These are phyloP conservation scores for Chaetomium fimeti DNA, from an alignment of 495 filamentous ascomycete genomes.

Conservation along the genomic window DNA sequence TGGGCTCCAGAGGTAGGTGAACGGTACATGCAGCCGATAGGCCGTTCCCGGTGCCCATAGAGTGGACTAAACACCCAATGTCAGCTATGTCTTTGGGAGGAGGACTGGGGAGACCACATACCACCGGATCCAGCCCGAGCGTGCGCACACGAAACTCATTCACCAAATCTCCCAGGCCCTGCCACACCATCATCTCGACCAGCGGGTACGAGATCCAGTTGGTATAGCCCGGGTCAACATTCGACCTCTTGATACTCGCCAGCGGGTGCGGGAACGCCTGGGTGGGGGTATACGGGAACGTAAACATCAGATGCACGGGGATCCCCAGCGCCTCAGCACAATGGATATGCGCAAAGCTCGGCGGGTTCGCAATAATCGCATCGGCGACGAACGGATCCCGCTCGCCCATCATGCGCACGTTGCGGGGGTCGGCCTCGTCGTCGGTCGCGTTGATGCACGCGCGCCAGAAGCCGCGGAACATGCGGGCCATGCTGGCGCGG, in stretches of 20 bases:
- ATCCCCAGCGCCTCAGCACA: constrained; percentile 78
- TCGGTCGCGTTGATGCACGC: constrained; percentile 67
- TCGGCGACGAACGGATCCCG: constrained; percentile 70
- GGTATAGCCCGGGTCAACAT: constrained; percentile 58
- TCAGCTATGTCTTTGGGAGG: too few species aligned
- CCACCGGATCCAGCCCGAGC: constrained; percentile 64
- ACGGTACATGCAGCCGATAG: constrained; percentile 65
- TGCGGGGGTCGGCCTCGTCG: constrained; percentile 52
- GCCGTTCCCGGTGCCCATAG: constrained; percentile 66
- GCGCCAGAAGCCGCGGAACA: constrained; percentile 76
- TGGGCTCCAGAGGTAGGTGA: constrained; percentile 80
- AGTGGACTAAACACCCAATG: constrained; percentile 38
- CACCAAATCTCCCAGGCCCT: constrained; percentile 73
- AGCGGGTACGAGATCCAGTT: constrained; percentile 75
- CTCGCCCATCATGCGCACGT: constrained; percentile 55
- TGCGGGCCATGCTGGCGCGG: constrained; percentile 65
- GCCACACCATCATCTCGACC: constrained; percentile 79
- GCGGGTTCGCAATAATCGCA: constrained; percentile 81
- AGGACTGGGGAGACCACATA: too few species aligned
- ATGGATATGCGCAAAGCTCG: constrained; percentile 77
- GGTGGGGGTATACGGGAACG: constrained; percentile 70
- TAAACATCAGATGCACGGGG: constrained; percentile 81
- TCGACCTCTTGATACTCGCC: constrained; percentile 63
- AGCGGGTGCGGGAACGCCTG: constrained; percentile 70
- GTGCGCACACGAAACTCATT: constrained; percentile 66